These are phyloP conservation scores for Phyllostachys edulis DNA, from an alignment of 176 grass and related monocot genomes.

Conservation along the genomic window DNA sequence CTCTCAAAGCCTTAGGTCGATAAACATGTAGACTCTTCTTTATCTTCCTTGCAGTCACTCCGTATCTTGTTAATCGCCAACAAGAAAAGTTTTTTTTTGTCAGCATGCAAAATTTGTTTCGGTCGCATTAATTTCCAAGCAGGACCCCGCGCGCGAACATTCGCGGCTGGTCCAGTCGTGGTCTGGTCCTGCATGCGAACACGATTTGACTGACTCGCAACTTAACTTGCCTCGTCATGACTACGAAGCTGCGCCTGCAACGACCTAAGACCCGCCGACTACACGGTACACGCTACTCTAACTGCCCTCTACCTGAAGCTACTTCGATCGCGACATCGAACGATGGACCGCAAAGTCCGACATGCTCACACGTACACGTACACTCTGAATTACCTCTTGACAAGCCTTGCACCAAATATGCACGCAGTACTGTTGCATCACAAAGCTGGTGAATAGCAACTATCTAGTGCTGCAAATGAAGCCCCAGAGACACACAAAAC, in stretches of 20 bases:
- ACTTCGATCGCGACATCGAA: background rate
- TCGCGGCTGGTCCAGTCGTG: background rate
- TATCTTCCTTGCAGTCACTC: no score
- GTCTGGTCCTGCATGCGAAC: conserved; percentile 25
- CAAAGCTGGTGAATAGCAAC: background rate
- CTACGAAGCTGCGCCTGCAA: background rate
- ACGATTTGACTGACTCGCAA: conserved; percentile 9
- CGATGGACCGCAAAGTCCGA: background rate
- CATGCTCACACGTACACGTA: background rate
- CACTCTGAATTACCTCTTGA: background rate
- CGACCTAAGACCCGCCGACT: background rate
- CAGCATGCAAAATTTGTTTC: background rate
- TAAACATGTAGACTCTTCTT: no score
- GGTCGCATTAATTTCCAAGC: background rate
- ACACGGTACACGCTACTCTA: background rate
- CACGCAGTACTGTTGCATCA: no score
- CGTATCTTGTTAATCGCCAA: no score
- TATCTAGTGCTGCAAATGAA: background rate
- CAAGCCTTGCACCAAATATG: background rate
- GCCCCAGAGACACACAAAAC: background rate
- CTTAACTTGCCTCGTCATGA: background rate
- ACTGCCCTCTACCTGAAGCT: no score
- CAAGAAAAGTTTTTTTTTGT: no score
- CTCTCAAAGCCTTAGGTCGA: no score
- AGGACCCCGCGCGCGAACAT: background rate